Evolutionary conservation across 495 filamentous ascomycete genomes (phyloP).

Genomic region (Bacidia rubella): DNA sequence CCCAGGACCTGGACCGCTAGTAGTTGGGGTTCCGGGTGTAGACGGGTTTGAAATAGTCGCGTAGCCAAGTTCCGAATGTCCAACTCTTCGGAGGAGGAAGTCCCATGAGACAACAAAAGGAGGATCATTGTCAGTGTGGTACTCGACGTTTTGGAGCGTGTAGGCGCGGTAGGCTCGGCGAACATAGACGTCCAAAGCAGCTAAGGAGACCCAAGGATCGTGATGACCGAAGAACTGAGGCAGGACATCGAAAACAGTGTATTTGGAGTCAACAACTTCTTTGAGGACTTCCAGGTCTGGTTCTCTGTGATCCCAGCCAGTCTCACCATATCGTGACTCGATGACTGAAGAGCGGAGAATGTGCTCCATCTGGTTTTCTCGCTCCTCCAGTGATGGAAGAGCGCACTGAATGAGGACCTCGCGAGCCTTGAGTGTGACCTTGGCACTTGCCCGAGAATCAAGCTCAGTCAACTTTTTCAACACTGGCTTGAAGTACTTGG

Average conservation of each 20-base stretch:
- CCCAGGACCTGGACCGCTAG: slow-evolving; percentile 45
- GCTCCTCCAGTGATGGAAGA: slow-evolving; percentile 88
- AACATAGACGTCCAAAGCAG: slow-evolving; percentile 89
- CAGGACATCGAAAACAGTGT: slow-evolving; percentile 93
- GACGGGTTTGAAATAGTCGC: slow-evolving; percentile 64
- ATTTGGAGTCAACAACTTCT: slow-evolving; percentile 96
- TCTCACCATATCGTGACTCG: slow-evolving; percentile 92
- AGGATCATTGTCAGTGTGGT: slow-evolving; percentile 62
- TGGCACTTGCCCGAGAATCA: slow-evolving; percentile 77
- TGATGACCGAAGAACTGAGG: slow-evolving; percentile 86
- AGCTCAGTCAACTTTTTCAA: slow-evolving; percentile 81
- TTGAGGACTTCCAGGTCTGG: slow-evolving; percentile 77
- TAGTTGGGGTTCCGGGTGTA: slow-evolving; percentile 69
- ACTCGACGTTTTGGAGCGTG: slow-evolving; percentile 72
- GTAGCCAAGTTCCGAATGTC: slow-evolving; percentile 74
- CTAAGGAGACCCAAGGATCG: slow-evolving; percentile 89
- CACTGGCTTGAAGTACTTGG: slow-evolving; percentile 71
- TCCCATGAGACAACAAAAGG: slow-evolving; percentile 88
- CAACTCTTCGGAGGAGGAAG: slow-evolving; percentile 83
- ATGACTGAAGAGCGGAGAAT: slow-evolving; percentile 95
- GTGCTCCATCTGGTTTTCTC: slow-evolving; percentile 93
- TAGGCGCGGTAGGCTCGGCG: slow-evolving; percentile 96
- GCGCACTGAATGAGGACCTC: slow-evolving; percentile 96
- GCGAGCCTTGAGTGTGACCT: slow-evolving; percentile 92
- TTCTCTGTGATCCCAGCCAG: slow-evolving; percentile 91